A percentile compares a stretch with the other conserved stretches of the same genome.
Conservation (phyloP, 306 rosid genomes). For the Dalbergia cochinchinensis region DNA sequence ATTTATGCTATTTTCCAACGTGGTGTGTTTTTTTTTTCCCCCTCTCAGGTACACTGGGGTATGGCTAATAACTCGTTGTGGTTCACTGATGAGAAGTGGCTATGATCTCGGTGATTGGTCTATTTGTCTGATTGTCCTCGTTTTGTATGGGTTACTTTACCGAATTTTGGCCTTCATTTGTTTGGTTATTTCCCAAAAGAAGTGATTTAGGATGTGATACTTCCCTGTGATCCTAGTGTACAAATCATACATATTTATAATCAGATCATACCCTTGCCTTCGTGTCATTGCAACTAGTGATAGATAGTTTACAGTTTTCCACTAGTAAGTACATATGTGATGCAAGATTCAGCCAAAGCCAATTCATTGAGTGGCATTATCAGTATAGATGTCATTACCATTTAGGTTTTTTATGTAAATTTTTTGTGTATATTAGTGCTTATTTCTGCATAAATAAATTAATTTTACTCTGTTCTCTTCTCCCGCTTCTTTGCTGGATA, state of each 20-base stretch:
- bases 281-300: conserved; percentile 10
- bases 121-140: conserved; percentile 54
- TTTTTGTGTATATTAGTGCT: conserved; percentile 4
- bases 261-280: neutral
- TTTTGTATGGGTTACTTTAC: conserved; percentile 53
- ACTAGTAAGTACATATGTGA: neutral
- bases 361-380: conserved; percentile 18
- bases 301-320: neutral
- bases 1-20: conserved; percentile 8
- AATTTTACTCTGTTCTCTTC: neutral
- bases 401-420: conserved; percentile 26
- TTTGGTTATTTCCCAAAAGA: conserved; percentile 54
- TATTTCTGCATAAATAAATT: neutral
- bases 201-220: conserved; percentile 46
- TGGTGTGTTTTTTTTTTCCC: neutral
- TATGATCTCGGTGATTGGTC: conserved; percentile 63
- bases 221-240: conserved; percentile 16
- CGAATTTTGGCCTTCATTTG: conserved; percentile 61
- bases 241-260: conserved; percentile 3
- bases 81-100: conserved; percentile 52
- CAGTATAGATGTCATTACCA: conserved; percentile 33
- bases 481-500: neutral
- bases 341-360: neutral
- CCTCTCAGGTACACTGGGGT: conserved; percentile 78
- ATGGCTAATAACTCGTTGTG: conserved; percentile 78